Evolutionary conservation across 176 grass and related monocot genomes (phyloP).

Genomic region (Luzula sylvatica): DNA sequence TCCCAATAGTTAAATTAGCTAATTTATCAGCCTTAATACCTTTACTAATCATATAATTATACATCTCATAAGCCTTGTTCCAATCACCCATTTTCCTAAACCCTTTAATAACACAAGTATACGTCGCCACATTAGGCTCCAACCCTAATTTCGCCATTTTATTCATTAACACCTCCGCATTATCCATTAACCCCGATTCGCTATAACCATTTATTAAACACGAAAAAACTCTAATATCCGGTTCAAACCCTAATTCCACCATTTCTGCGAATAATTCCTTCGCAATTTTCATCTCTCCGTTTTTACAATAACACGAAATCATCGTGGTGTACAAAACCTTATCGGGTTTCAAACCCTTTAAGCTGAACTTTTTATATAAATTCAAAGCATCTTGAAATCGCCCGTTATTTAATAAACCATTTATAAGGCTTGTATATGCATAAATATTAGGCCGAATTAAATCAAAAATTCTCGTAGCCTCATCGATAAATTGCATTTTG

Average conservation of each 20-base stretch:
- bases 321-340: slow-evolving; percentile 18
- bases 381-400: slow-evolving; percentile 15
- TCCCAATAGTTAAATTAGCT: slow-evolving; percentile 2
- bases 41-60: slow-evolving; percentile 27
- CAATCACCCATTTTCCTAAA: slow-evolving; percentile 31
- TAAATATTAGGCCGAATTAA: slow-evolving; percentile 16
- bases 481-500: slow-evolving; percentile 20
- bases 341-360: slow-evolving; percentile 10
- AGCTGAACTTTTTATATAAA: slow-evolving; percentile 21
- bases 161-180: slow-evolving; percentile 18
- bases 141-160: slow-evolving; percentile 23
- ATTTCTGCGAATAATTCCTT: slow-evolving; percentile 22
- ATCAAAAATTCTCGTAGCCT: slow-evolving; percentile 20
- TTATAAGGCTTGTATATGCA: slow-evolving; percentile 24
- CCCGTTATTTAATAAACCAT: slow-evolving; percentile 18
- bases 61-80: slow-evolving; percentile 25
- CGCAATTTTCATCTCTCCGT: slow-evolving; percentile 21
- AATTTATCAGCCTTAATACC: slow-evolving; percentile 23
- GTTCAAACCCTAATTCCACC: neutral
- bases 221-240: slow-evolving; percentile 19
- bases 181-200: slow-evolving; percentile 19
- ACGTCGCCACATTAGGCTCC: slow-evolving; percentile 26
- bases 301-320: slow-evolving; percentile 23
- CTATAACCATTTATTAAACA: slow-evolving; percentile 32
- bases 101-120: slow-evolving; percentile 23